These are phyloP conservation scores for Fragilaria crotonensis DNA, from an alignment of 108 stramenopile species.

Conservation along the genomic window DNA sequence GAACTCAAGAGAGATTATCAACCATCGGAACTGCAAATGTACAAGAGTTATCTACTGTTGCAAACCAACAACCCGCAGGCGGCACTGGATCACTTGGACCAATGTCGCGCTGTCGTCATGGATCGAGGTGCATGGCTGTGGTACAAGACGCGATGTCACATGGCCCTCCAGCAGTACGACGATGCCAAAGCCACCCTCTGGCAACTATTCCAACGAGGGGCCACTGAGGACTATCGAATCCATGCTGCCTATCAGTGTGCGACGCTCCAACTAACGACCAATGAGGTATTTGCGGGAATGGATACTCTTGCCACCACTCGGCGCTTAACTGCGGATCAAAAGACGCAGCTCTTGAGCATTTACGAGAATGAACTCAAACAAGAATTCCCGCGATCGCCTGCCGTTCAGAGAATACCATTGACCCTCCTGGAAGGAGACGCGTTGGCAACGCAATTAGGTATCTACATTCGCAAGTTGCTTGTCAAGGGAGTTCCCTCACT, in stretches of 20 bases:
- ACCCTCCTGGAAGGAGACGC: slow-evolving; percentile 54
- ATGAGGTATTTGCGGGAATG: no score
- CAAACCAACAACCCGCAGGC: slow-evolving; percentile 71
- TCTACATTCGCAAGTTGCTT: slow-evolving; percentile 60
- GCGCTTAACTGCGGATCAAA: slow-evolving; percentile 50
- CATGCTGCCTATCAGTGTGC: slow-evolving; percentile 92
- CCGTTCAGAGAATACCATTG: slow-evolving; percentile 65
- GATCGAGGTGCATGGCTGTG: slow-evolving; percentile 65
- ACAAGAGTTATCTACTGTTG: slow-evolving; percentile 76
- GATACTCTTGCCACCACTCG: slow-evolving; percentile 51
- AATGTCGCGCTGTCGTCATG: slow-evolving; percentile 49
- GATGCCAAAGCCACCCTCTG: slow-evolving; percentile 60
- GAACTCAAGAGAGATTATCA: slow-evolving; percentile 78
- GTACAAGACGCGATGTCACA: slow-evolving; percentile 59
- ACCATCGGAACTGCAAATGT: slow-evolving; percentile 88
- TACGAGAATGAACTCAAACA: slow-evolving; percentile 52
- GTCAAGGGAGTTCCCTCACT: slow-evolving; percentile 87
- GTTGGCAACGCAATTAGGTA: slow-evolving; percentile 42
- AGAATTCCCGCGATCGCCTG: slow-evolving; percentile 38
- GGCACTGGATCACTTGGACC: slow-evolving; percentile 77
- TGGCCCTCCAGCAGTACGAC: slow-evolving; percentile 56
- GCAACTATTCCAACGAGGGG: slow-evolving; percentile 55
- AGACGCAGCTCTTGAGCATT: slow-evolving; percentile 33
- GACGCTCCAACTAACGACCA: slow-evolving; percentile 48
- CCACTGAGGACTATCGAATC: slow-evolving; percentile 84